Conservation (phyloP, 2,329 filamentous ascomycete species). For the Trichoderma polysporum region DNA sequence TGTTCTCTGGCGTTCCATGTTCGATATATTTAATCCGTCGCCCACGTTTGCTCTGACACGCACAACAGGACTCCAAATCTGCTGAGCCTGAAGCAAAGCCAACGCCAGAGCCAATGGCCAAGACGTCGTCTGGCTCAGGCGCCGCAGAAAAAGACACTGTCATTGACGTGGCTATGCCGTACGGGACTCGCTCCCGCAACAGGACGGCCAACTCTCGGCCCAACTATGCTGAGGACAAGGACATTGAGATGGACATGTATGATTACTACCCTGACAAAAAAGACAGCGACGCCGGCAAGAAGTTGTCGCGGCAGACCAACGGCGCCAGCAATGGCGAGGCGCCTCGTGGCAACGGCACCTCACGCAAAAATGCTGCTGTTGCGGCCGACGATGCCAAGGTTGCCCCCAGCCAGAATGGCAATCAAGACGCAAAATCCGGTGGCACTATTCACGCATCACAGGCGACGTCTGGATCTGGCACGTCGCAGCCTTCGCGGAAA, state of each 20-base stretch:
- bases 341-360: constrained; percentile 35
- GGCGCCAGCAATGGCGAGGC: constrained; percentile 40
- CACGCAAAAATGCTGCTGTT: constrained; percentile 40
- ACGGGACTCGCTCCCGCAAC: constrained; percentile 93
- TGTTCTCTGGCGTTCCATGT: background rate
- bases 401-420: constrained; percentile 34
- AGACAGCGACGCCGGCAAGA: constrained; percentile 55
- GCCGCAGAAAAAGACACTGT: constrained; percentile 49
- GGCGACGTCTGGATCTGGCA: constrained; percentile 51
- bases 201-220: constrained; percentile 74
- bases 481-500: constrained; percentile 66
- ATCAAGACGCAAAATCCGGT: constrained; percentile 37
- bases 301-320: constrained; percentile 50
- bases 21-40: background rate
- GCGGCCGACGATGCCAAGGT: constrained; percentile 42
- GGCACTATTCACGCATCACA: constrained; percentile 31
- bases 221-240: constrained; percentile 94
- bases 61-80: constrained; percentile 36
- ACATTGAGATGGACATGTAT: constrained; percentile 82
- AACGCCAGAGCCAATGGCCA: constrained; percentile 42
- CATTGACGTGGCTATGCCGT: constrained; percentile 62
- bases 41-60: constrained; percentile 25
- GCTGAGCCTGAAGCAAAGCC: constrained; percentile 37
- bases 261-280: constrained; percentile 62
- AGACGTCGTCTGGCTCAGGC: constrained; percentile 49